A percentile compares a stretch with the other conserved stretches of the same genome.
phyloP scores from a whole-genome alignment of 2,329 filamentous ascomycete species.

The Ophiocordyceps polyrhachis-furcata region DNA sequence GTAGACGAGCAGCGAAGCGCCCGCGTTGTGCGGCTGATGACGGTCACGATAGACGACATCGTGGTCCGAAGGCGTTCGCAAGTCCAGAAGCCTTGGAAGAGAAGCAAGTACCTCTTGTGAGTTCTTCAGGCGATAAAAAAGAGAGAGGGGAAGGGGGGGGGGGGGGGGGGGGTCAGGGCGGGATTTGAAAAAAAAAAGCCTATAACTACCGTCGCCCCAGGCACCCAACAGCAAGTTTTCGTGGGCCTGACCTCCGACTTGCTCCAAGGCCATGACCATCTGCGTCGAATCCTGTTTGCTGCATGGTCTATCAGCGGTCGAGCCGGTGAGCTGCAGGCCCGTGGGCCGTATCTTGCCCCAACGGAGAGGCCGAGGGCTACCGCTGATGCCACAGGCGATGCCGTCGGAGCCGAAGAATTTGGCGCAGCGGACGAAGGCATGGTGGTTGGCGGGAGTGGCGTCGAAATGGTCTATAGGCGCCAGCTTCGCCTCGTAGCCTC shows the following conservation, averaged over 20 bases:
- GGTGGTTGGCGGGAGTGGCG: conserved; percentile 6
- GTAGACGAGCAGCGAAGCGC: conserved; percentile 28
- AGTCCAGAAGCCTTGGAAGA: conserved; percentile 21
- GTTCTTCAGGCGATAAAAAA: neutral
- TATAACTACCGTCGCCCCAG: conserved; percentile 33
- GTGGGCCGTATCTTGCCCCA: conserved; percentile 26
- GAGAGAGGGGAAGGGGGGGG: neutral
- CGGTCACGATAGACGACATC: conserved; percentile 34
- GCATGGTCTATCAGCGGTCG: conserved; percentile 2
- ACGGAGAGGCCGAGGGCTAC: conserved; percentile 22
- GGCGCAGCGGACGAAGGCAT: conserved; percentile 11
- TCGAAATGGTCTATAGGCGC: conserved; percentile 9
- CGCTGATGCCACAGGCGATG: conserved; percentile 26
- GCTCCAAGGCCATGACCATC: conserved; percentile 27
- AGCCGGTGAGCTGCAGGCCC: conserved; percentile 20
- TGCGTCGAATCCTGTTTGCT: conserved; percentile 7
- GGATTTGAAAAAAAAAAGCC: conserved; percentile 7
- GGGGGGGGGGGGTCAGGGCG: too few relatives aligned
- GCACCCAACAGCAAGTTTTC: conserved; percentile 27
- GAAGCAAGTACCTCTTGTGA: neutral
- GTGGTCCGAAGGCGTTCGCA: conserved; percentile 26
- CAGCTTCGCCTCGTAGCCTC: conserved; percentile 1
- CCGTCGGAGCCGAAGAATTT: conserved; percentile 27
- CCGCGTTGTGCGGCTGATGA: conserved; percentile 25
- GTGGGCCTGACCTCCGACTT: conserved; percentile 18